These are phyloP conservation scores for Ramaria rubella DNA, from an alignment of 768 basidiomycete genomes.

Conservation along the genomic window DNA sequence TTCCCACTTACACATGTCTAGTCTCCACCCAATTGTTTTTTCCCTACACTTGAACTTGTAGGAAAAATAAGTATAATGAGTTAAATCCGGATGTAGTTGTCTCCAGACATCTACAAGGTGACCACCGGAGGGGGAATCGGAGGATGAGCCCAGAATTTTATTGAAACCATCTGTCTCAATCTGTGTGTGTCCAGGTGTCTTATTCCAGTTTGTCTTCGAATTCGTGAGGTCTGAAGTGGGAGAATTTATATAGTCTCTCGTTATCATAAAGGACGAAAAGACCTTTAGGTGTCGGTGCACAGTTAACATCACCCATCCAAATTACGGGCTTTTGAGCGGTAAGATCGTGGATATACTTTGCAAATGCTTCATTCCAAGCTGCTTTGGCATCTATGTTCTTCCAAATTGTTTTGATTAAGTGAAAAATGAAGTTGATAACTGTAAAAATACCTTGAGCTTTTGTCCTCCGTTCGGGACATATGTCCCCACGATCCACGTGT, in stretches of 20 bases:
- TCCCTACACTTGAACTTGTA: conserved; percentile 74
- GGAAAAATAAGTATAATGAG: conserved; percentile 80
- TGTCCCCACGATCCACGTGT: conserved; percentile 64
- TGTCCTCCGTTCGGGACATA: conserved; percentile 83
- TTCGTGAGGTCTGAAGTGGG: conserved; percentile 54
- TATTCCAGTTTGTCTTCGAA: conserved; percentile 76
- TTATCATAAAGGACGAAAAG: conserved; percentile 1
- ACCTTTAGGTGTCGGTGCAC: conserved; percentile 75
- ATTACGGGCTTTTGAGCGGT: conserved; percentile 80
- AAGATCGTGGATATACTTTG: conserved; percentile 59
- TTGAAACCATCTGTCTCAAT: conserved; percentile 72
- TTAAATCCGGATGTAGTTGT: conserved; percentile 53
- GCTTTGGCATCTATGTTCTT: conserved; percentile 75
- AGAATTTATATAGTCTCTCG: conserved; percentile 9
- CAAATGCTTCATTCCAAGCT: conserved; percentile 74
- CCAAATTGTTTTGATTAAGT: background rate
- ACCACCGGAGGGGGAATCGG: conserved; percentile 27
- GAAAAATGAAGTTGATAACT: background rate
- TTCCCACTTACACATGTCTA: conserved; percentile 66
- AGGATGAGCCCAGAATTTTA: conserved; percentile 49
- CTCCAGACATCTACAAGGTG: conserved; percentile 80
- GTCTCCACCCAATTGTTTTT: conserved; percentile 82
- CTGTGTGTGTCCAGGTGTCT: conserved; percentile 79
- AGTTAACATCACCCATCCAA: conserved; percentile 85
- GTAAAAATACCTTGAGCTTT: conserved; percentile 52